Conservation (phyloP, 2,329 filamentous ascomycete species). For the Verticillium nonalfalfae region DNA sequence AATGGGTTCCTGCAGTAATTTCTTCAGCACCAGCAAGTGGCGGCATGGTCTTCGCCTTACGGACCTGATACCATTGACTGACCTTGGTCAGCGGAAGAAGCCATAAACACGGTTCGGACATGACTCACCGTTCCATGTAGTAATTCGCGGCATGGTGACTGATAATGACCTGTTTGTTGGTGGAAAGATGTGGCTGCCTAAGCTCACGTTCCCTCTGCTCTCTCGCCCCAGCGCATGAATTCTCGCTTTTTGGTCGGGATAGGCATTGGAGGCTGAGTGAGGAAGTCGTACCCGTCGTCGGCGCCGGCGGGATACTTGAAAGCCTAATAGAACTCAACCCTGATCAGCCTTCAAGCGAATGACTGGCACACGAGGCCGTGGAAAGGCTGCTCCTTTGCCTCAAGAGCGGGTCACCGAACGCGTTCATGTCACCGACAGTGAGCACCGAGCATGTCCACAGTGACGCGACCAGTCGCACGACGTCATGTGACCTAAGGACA, state of each 20-base stretch:
- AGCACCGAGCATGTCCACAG: background rate
- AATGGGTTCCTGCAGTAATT: constrained; percentile 61
- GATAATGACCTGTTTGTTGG: background rate
- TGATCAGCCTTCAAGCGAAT: background rate
- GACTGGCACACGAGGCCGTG: background rate
- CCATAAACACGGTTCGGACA: background rate
- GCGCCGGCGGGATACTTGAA: background rate
- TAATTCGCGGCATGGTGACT: constrained; percentile 64
- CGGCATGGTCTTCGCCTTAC: constrained; percentile 1
- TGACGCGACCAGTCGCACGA: background rate
- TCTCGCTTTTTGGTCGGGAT: background rate
- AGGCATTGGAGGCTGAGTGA: background rate
- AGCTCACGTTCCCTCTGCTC: background rate
- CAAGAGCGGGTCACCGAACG: background rate
- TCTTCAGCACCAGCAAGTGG: background rate
- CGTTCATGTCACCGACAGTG: background rate
- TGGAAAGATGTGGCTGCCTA: background rate
- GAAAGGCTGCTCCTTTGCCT: background rate
- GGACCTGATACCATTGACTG: constrained; percentile 78
- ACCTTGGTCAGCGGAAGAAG: constrained; percentile 14
- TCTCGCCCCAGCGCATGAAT: background rate
- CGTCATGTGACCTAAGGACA: background rate
- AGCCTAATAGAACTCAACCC: background rate
- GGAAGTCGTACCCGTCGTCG: background rate
- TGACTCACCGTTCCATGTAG: constrained; percentile 73